Conservation (phyloP, 208 protist species). For the Herpetomonas muscarum region DNA sequence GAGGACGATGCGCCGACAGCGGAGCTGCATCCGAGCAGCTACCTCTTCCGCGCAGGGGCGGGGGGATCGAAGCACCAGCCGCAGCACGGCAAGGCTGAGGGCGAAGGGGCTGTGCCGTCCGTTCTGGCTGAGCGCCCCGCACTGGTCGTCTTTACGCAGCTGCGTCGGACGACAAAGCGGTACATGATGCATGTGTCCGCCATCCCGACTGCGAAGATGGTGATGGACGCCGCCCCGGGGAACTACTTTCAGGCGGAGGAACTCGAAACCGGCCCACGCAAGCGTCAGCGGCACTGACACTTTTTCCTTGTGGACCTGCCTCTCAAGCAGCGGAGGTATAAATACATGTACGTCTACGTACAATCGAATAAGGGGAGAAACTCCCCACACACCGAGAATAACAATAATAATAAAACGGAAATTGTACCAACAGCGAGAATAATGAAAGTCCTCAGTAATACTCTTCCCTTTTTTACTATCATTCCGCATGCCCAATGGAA, state of each 20-base stretch:
- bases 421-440: too few species aligned
- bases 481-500: too few species aligned
- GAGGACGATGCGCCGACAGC: constrained; percentile 27
- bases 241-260: constrained; percentile 84
- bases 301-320: background rate
- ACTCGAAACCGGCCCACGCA: constrained; percentile 64
- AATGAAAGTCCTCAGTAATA: too few species aligned
- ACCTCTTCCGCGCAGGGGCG: constrained; percentile 49
- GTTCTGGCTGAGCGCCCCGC: constrained; percentile 49
- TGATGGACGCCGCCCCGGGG: constrained; percentile 58
- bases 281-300: constrained; percentile 37
- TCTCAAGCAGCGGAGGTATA: background rate
- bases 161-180: constrained; percentile 77
- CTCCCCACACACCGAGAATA: too few species aligned
- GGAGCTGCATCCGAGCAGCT: constrained; percentile 83
- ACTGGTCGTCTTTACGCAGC: constrained; percentile 82
- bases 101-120: constrained; percentile 6
- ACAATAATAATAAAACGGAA: too few species aligned
- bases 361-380: too few species aligned
- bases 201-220: constrained; percentile 57
- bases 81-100: constrained; percentile 1
- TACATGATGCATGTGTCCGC: constrained; percentile 89
- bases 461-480: too few species aligned
- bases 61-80: constrained; percentile 1
- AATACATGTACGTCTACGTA: too few species aligned